A percentile compares a stretch with the other conserved stretches of the same genome.
Evolutionary conservation across 805 yeast species (phyloP).

Genomic region (Ogataea trehalophila): DNA sequence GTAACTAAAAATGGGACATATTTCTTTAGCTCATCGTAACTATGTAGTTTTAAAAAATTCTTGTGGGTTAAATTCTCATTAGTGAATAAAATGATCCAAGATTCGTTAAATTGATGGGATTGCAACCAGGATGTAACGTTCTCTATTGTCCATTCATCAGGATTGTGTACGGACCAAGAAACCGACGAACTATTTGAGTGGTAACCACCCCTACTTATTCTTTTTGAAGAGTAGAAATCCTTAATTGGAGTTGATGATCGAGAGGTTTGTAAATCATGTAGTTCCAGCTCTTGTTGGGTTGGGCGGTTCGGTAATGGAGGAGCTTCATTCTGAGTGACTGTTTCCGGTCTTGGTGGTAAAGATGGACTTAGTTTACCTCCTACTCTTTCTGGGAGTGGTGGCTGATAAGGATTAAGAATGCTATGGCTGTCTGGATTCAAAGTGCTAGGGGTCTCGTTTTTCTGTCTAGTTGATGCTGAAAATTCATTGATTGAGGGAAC

Average conservation of each 20-base stretch:
- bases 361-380: neutral
- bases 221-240: constrained; percentile 5
- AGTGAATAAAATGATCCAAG: constrained; percentile 68
- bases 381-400: neutral
- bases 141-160: constrained; percentile 68
- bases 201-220: constrained; percentile 9
- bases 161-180: constrained; percentile 46
- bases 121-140: constrained; percentile 67
- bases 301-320: neutral
- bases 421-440: no score
- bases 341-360: neutral
- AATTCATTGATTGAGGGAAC: neutral
- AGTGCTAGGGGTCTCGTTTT: no score
- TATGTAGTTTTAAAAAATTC: constrained; percentile 60
- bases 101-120: constrained; percentile 58
- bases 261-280: neutral
- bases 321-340: neutral
- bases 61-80: constrained; percentile 55
- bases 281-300: neutral
- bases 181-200: constrained; percentile 23
- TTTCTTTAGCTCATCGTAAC: constrained; percentile 45
- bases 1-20: constrained; percentile 35
- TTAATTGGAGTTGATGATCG: neutral
- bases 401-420: no score
- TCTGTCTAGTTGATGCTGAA: neutral